Conservation (phyloP, 1,139 yeast species). For the Wickerhamomyces sp. region DNA sequence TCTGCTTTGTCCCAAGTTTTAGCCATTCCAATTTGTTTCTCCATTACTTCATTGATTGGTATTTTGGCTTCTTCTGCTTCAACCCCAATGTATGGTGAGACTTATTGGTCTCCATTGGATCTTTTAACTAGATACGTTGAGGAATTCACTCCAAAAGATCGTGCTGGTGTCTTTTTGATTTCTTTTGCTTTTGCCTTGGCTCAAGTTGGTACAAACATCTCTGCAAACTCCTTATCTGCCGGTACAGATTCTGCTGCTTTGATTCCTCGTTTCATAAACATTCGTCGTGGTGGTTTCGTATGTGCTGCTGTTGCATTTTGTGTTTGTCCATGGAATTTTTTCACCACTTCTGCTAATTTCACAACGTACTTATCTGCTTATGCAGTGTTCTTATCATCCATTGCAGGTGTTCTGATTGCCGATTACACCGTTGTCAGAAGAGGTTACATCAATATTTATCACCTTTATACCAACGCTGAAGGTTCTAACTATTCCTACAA, state of each 20-base stretch:
- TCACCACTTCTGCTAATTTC: slow-evolving; percentile 68
- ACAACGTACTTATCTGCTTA: slow-evolving; percentile 83
- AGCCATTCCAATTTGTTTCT: slow-evolving; percentile 72
- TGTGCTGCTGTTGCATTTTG: slow-evolving; percentile 76
- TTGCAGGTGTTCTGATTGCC: slow-evolving; percentile 76
- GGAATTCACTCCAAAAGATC: slow-evolving; percentile 57
- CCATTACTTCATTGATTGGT: slow-evolving; percentile 80
- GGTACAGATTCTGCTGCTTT: slow-evolving; percentile 90
- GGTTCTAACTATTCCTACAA: slow-evolving; percentile 56
- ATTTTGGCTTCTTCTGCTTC: slow-evolving; percentile 84
- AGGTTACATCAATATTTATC: slow-evolving; percentile 61
- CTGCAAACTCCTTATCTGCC: slow-evolving; percentile 84
- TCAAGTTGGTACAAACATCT: slow-evolving; percentile 86
- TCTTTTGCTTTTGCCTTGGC: slow-evolving; percentile 76
- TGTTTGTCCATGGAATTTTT: slow-evolving; percentile 86
- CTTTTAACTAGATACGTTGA: slow-evolving; percentile 64
- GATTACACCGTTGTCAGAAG: slow-evolving; percentile 77
- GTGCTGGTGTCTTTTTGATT: slow-evolving; percentile 85
- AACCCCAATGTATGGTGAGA: slow-evolving; percentile 56
- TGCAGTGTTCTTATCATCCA: slow-evolving; percentile 79
- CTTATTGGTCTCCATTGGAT: slow-evolving; percentile 85
- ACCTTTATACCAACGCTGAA: slow-evolving; percentile 47
- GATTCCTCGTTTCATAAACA: slow-evolving; percentile 72
- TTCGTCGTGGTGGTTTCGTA: slow-evolving; percentile 73
- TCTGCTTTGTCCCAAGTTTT: slow-evolving; percentile 51